phyloP scores from a whole-genome alignment of 495 filamentous ascomycete genomes.

The Aspergillus carlsbadensis region DNA sequence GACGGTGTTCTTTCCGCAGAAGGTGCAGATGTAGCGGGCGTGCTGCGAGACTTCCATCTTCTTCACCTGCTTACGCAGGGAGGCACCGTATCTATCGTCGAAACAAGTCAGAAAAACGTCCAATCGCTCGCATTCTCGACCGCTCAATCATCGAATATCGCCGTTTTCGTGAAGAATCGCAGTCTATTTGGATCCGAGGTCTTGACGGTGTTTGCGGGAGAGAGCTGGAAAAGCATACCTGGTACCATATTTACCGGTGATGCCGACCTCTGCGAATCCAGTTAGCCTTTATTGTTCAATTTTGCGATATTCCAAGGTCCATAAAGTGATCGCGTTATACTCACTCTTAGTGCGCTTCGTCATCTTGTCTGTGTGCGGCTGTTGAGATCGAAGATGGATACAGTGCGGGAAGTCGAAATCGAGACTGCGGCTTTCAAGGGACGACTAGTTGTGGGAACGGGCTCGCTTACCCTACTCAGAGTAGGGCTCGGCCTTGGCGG shows the following conservation, averaged over 20 bases:
- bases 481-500: constrained; percentile 37
- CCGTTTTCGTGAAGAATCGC: constrained; percentile 20
- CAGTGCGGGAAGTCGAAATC: constrained; percentile 42
- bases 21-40: constrained; percentile 82
- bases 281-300: constrained; percentile 32
- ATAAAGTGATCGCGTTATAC: constrained; percentile 20
- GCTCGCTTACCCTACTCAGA: no score
- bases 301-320: background rate
- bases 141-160: constrained; percentile 9
- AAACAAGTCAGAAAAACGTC: constrained; percentile 30
- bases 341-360: constrained; percentile 93
- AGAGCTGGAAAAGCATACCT: constrained; percentile 49
- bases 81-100: constrained; percentile 85
- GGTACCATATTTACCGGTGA: constrained; percentile 70
- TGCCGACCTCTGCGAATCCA: constrained; percentile 70
- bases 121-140: constrained; percentile 11
- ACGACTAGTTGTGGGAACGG: constrained; percentile 47
- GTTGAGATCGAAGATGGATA: constrained; percentile 46
- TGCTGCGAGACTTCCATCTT: constrained; percentile 99
- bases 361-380: constrained; percentile 65
- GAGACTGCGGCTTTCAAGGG: constrained; percentile 34
- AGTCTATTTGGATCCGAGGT: constrained; percentile 24
- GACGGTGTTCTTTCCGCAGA: constrained; percentile 94
- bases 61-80: constrained; percentile 99
- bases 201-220: constrained; percentile 18